Evolutionary conservation across 78 protist species (phyloP).

Genomic region (Dictyostelium citrinum): DNA sequence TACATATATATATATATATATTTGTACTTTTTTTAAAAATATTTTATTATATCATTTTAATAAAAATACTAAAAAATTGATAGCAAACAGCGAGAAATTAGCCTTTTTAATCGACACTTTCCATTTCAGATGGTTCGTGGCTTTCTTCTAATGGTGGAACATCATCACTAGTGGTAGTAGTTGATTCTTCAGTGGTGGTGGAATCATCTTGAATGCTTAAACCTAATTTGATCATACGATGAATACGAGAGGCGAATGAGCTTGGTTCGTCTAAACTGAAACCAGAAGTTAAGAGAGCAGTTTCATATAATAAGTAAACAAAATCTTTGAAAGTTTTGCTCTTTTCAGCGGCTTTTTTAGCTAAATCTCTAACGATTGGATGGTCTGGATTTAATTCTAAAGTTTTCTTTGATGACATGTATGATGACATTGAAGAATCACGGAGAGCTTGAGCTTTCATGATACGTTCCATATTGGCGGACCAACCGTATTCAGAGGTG

Average conservation of each 20-base stretch:
- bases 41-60: too few species aligned
- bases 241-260: slow-evolving; percentile 95
- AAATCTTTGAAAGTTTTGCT: slow-evolving; percentile 97
- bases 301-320: slow-evolving; percentile 96
- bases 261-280: slow-evolving; percentile 98
- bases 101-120: slow-evolving; percentile 89
- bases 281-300: slow-evolving; percentile 98
- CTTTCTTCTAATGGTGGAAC: slow-evolving; percentile 81
- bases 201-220: slow-evolving; percentile 89
- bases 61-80: too few species aligned
- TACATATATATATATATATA: too few species aligned
- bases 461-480: slow-evolving; percentile 99
- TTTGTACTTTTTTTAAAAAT: too few species aligned
- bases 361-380: slow-evolving; percentile 94
- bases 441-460: slow-evolving; percentile 99
- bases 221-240: slow-evolving; percentile 98
- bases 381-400: slow-evolving; percentile 98
- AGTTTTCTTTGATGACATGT: slow-evolving; percentile 98
- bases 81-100: background rate
- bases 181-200: slow-evolving; percentile 47
- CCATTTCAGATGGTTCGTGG: slow-evolving; percentile 85
- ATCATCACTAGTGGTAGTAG: slow-evolving; percentile 64
- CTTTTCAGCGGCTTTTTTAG: slow-evolving; percentile 82
- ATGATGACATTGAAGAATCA: slow-evolving; percentile 95
- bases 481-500: slow-evolving; percentile 99